phyloP scores from a whole-genome alignment of 2,329 filamentous ascomycete species.

The Epichloe glyceriae region DNA sequence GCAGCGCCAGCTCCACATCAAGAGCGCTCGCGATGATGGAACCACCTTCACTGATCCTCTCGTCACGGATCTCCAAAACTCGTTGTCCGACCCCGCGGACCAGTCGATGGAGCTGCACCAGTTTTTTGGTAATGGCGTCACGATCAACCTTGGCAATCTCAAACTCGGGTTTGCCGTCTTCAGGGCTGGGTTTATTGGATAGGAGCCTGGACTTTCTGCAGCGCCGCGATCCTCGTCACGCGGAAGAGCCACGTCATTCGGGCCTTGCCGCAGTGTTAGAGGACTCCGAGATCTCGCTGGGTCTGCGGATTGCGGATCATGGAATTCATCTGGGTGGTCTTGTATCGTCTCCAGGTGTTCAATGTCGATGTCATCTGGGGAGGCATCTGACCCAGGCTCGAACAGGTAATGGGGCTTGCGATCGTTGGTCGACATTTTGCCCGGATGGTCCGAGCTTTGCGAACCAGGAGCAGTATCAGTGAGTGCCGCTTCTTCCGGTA shows the following conservation, averaged over 20 bases:
- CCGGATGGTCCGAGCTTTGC: background rate
- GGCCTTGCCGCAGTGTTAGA: background rate
- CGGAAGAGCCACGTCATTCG: background rate
- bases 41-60: background rate
- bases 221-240: background rate
- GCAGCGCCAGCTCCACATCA: conserved; percentile 21
- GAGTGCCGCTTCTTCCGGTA: background rate
- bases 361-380: conserved; percentile 38
- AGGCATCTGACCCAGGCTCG: conserved; percentile 9
- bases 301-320: conserved; percentile 9
- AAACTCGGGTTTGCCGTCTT: background rate
- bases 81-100: conserved; percentile 1
- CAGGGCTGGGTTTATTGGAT: background rate
- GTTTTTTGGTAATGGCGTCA: background rate
- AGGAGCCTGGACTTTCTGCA: background rate
- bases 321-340: conserved; percentile 14
- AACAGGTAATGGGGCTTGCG: background rate
- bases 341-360: conserved; percentile 21
- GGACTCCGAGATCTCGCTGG: background rate
- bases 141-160: conserved; percentile 1
- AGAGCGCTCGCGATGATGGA: background rate
- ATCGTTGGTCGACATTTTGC: too few relatives aligned
- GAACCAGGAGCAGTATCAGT: too few relatives aligned
- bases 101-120: conserved; percentile 3
- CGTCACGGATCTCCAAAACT: conserved; percentile 4